phyloP scores from a whole-genome alignment of 371 early-diverging fungal species.

The Haplosporangium sp. region DNA sequence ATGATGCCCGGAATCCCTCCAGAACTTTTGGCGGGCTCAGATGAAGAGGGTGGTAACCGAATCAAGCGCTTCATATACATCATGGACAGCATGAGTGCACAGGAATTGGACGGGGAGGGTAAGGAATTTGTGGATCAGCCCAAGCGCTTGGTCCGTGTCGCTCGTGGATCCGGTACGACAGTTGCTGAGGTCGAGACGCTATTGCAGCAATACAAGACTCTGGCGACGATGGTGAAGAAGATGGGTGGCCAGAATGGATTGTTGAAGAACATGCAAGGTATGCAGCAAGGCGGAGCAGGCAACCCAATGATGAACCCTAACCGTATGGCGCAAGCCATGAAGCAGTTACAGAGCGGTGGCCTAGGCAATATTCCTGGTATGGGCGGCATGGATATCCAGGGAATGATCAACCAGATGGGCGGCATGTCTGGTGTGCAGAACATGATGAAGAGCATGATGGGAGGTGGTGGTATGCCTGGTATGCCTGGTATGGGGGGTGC shows the following conservation, averaged over 20 bases:
- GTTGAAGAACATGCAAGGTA: slow-evolving; percentile 72
- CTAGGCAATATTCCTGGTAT: slow-evolving; percentile 44
- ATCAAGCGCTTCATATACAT: slow-evolving; percentile 94
- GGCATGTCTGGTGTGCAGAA: slow-evolving; percentile 85
- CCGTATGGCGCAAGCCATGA: slow-evolving; percentile 76
- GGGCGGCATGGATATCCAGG: slow-evolving; percentile 74
- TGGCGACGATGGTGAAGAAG: slow-evolving; percentile 94
- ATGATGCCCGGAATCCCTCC: slow-evolving; percentile 98
- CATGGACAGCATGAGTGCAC: slow-evolving; percentile 98
- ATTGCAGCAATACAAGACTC: slow-evolving; percentile 84
- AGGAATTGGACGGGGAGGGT: slow-evolving; percentile 94
- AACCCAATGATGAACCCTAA: slow-evolving; percentile 64
- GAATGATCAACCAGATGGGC: slow-evolving; percentile 79
- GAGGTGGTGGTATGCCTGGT: slow-evolving; percentile 62
- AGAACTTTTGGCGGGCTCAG: slow-evolving; percentile 83
- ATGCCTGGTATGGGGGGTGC: slow-evolving; percentile 60
- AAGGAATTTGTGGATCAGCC: slow-evolving; percentile 86
- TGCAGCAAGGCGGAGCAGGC: slow-evolving; percentile 48
- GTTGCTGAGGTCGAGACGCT: slow-evolving; percentile 90
- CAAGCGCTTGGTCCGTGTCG: slow-evolving; percentile 87
- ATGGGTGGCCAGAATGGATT: slow-evolving; percentile 96
- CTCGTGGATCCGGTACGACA: slow-evolving; percentile 91
- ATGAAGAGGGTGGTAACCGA: slow-evolving; percentile 82
- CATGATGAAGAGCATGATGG: slow-evolving; percentile 84
- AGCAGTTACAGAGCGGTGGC: slow-evolving; percentile 67